Evolutionary conservation across 2,329 filamentous ascomycete genomes (phyloP), one percentile per base, ranked within the genome.

Genomic region (Talaromyces sp.): DNA sequence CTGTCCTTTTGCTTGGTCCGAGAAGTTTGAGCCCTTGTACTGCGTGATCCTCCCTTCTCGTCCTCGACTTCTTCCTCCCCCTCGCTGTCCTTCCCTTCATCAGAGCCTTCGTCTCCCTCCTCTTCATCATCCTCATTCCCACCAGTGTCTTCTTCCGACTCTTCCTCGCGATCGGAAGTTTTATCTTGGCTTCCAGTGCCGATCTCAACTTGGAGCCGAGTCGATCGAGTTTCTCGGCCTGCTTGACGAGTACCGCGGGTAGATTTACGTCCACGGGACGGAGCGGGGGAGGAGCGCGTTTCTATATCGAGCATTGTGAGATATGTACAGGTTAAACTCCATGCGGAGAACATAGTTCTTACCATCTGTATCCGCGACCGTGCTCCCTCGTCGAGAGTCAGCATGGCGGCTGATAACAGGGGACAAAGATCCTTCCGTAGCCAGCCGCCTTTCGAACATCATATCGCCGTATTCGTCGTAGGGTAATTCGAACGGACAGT

Each of bases 401-500:
- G 62, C 65, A 16, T 61, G 66, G 17, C 61, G 61, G 55, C 69
- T 75, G 8, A 65, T 65, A 4, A 69, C 66, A 1, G 75, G 76
- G 16, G 75, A 77, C 11, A 68, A 66, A n/a, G 75, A 75, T 11
- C 70, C 70, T 52, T 76, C 73, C 52, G 69, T 70, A 7, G 75
- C 75, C 37, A 80, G 56, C 49, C 78, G 63, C 55, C 72, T 68
- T 45, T 75, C 75, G 60, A 80, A 80, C 76, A 78, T 80, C 68
- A 78, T 64, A 20, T 74, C 71, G 33, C 75, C 74, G 51, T 76
- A 78, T 60, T 77, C 75, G 40, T 75, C 71, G 29, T 77, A 69
- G 0, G 86, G 86, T 4, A 90, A 77, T 24, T 81, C 78, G 61
- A 91, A 91, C 22, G 88, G 83, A 49, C 83, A 79, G 67, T 86